Conservation (phyloP, 2,329 filamentous ascomycete species). For the Cephalotrichum gorgonifer region DNA sequence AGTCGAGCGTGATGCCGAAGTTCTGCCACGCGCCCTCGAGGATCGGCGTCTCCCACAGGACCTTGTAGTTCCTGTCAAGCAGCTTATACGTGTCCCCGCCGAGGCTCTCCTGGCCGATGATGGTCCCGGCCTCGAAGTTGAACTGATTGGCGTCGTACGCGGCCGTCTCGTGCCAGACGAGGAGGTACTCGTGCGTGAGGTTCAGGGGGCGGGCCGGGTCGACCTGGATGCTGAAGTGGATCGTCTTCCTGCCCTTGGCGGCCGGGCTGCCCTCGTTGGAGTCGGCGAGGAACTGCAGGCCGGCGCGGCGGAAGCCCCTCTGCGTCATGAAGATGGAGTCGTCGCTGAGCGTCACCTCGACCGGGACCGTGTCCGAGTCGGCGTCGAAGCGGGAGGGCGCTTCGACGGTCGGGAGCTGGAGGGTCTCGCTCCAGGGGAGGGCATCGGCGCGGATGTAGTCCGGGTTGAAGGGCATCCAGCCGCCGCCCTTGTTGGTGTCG, state of each 20-base stretch:
- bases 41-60: constrained; percentile 10
- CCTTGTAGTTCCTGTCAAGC: constrained; percentile 8
- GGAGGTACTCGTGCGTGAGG: constrained; percentile 24
- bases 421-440: constrained; percentile 24
- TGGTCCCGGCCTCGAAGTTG: constrained; percentile 23
- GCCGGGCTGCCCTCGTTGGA: constrained; percentile 26
- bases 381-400: constrained; percentile 25
- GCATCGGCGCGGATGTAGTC: constrained; percentile 24
- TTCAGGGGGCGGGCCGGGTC: constrained; percentile 22
- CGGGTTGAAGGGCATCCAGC: constrained; percentile 21
- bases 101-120: constrained; percentile 13
- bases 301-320: constrained; percentile 33
- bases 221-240: constrained; percentile 23
- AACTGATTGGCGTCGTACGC: constrained; percentile 26
- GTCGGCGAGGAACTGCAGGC: constrained; percentile 30
- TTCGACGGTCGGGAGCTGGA: constrained; percentile 17
- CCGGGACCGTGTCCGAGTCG: constrained; percentile 17
- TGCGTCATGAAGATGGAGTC: constrained; percentile 32
- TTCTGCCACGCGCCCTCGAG: constrained; percentile 11
- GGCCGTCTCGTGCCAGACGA: constrained; percentile 24
- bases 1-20: constrained; percentile 12
- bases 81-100: constrained; percentile 8
- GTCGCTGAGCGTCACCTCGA: constrained; percentile 34
- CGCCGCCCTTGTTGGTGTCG: constrained; percentile 16
- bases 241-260: constrained; percentile 20